Evolutionary conservation across 164 flowering plant genomes (phyloP).

Genomic region (Malania oleifera): DNA sequence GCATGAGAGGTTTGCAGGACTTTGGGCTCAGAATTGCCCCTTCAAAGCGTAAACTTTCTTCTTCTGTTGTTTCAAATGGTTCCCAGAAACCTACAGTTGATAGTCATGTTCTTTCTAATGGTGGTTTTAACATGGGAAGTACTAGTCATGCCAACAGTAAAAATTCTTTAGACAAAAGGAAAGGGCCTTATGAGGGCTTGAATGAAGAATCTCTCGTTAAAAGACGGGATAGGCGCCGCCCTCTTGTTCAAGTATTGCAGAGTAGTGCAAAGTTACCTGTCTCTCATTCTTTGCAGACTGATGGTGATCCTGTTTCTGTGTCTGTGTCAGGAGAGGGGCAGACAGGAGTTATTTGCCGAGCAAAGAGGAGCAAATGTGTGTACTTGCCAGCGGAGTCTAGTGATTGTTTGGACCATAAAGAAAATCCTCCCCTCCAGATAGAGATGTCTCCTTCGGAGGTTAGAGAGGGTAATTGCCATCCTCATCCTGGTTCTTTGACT

Average conservation of each 20-base stretch:
- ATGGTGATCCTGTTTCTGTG: conserved; percentile 26
- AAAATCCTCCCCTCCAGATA: conserved; percentile 26
- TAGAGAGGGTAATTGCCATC: conserved; percentile 17
- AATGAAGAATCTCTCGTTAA: conserved; percentile 30
- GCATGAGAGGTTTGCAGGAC: conserved; percentile 78
- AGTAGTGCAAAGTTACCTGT: conserved; percentile 31
- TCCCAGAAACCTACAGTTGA: conserved; percentile 21
- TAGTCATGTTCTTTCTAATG: conserved; percentile 20
- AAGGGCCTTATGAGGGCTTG: conserved; percentile 28
- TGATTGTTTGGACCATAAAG: conserved; percentile 30
- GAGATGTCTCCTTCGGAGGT: conserved; percentile 29
- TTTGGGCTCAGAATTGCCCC: conserved; percentile 56
- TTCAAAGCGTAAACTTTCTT: conserved; percentile 33
- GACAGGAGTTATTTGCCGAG: conserved; percentile 26
- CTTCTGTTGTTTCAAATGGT: conserved; percentile 28
- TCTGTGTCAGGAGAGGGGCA: conserved; percentile 39
- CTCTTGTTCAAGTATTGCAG: conserved; percentile 46
- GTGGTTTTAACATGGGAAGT: conserved; percentile 23
- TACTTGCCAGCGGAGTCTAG: conserved; percentile 40
- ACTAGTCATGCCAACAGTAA: conserved; percentile 30
- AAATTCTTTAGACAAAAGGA: conserved; percentile 30
- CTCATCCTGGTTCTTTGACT: conserved; percentile 23
- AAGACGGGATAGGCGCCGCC: conserved; percentile 40
- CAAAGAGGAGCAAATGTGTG: conserved; percentile 52
- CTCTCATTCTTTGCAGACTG: conserved; percentile 25